These are phyloP conservation scores for Pontederia crassipes DNA, from an alignment of 176 grass and related monocot genomes.

Conservation along the genomic window DNA sequence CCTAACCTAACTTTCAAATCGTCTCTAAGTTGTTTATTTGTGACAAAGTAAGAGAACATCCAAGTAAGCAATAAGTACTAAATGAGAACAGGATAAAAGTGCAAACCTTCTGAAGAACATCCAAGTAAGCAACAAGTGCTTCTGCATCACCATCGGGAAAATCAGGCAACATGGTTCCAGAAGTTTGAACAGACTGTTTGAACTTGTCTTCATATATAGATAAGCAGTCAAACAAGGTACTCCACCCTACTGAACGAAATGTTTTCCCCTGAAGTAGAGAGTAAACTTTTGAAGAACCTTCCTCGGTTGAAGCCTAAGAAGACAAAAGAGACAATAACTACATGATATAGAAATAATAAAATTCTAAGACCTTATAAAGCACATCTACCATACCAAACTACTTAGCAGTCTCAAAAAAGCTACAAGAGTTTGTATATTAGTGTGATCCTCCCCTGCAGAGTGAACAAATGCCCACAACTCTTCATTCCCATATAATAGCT, in stretches of 20 bases:
- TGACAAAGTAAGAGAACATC: background rate
- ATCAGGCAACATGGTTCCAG: conserved; percentile 67
- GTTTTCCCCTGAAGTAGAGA: conserved; percentile 79
- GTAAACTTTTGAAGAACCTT: conserved; percentile 74
- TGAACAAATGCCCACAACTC: conserved; percentile 78
- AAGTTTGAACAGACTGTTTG: conserved; percentile 75
- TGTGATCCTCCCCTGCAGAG: conserved; percentile 90
- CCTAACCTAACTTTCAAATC: too few relatives aligned
- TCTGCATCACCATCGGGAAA: conserved; percentile 83
- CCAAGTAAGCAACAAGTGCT: conserved; percentile 85
- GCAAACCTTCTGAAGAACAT: conserved; percentile 77
- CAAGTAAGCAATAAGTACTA: conserved; percentile 4
- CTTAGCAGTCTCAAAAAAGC: conserved; percentile 85
- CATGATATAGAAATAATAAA: conserved; percentile 16
- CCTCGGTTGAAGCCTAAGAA: conserved; percentile 74
- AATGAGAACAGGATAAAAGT: conserved; percentile 15
- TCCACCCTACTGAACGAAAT: conserved; percentile 87
- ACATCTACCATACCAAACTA: conserved; percentile 56
- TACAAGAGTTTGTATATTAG: conserved; percentile 74
- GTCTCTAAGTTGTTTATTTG: too few relatives aligned
- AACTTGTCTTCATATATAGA: conserved; percentile 92
- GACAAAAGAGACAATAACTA: conserved; percentile 19
- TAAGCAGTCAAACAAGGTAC: conserved; percentile 89
- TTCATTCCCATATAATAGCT: conserved; percentile 82
- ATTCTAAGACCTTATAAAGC: conserved; percentile 4